Evolutionary conservation across 2,329 filamentous ascomycete species (phyloP).

Genomic region (Pseudogymnoascus sp.): DNA sequence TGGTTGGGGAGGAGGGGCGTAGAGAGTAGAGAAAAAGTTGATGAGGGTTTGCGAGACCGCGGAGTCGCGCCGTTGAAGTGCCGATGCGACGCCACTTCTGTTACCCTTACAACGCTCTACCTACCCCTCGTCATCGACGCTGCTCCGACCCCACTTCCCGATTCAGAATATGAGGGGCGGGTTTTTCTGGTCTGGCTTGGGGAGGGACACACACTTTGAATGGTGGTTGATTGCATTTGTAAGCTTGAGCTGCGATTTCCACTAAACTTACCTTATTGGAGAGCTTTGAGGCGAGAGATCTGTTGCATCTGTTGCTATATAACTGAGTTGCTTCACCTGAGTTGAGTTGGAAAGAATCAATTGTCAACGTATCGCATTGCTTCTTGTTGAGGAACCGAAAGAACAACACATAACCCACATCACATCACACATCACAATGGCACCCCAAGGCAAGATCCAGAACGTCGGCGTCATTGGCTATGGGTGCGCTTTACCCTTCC

Average conservation of each 20-base stretch:
- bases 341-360: not conserved
- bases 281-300: not conserved
- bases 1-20: not conserved
- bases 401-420: not conserved
- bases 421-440: slow-evolving; percentile 15
- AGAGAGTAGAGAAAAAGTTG: not conserved
- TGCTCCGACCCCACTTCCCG: not conserved
- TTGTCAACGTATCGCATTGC: not conserved
- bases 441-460: slow-evolving; percentile 31
- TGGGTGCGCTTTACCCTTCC: slow-evolving; percentile 26
- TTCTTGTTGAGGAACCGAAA: not conserved
- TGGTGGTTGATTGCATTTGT: not conserved
- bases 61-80: not conserved
- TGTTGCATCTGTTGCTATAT: not conserved
- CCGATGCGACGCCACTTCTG: not conserved
- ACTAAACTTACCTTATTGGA: not conserved
- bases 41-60: not conserved
- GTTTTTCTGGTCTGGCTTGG: not conserved
- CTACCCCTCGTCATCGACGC: not conserved
- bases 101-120: not conserved
- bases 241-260: not conserved
- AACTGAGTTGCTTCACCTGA: not conserved
- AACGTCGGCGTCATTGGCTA: slow-evolving; percentile 53
- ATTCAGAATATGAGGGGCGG: not conserved
- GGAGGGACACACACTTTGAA: too few relatives aligned